These are phyloP conservation scores for Eucalyptus cloeziana DNA, from an alignment of 345 rosid genomes.

Conservation along the genomic window DNA sequence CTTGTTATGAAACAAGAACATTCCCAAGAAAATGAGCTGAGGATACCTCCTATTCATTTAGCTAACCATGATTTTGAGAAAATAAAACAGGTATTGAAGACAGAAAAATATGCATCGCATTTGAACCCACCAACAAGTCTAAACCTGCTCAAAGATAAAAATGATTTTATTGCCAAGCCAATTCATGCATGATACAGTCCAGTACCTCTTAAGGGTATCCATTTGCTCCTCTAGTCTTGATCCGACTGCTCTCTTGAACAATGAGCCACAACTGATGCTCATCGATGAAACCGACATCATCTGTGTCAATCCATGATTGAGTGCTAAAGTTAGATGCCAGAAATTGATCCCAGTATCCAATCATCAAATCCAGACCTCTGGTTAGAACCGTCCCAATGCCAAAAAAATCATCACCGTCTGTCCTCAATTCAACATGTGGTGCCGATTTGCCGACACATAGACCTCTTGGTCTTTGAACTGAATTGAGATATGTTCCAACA, in stretches of 20 bases:
- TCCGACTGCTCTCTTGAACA: slow-evolving; percentile 55
- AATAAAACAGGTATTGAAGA: background rate
- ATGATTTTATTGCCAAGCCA: background rate
- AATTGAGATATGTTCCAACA: background rate
- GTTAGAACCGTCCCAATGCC: slow-evolving; percentile 47
- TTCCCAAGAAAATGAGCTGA: background rate
- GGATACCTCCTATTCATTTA: background rate
- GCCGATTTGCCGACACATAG: slow-evolving; percentile 72
- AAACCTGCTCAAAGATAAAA: background rate
- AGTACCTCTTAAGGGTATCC: slow-evolving; percentile 77
- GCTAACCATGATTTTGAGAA: background rate
- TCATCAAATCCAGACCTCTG: slow-evolving; percentile 74
- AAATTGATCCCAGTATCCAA: slow-evolving; percentile 44
- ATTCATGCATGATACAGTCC: background rate
- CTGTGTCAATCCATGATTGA: slow-evolving; percentile 44
- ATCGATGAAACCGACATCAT: no score
- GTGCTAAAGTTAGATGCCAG: slow-evolving; percentile 1
- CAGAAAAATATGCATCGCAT: background rate
- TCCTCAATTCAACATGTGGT: slow-evolving; percentile 58
- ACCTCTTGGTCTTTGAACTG: slow-evolving; percentile 25
- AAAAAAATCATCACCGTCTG: slow-evolving; percentile 24
- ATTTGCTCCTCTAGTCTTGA: slow-evolving; percentile 84
- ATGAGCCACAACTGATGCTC: slow-evolving; percentile 42
- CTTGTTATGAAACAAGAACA: background rate
- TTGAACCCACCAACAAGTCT: background rate